Evolutionary conservation across 192 early-diverging fungal species (phyloP), one percentile per base, ranked within the genome.

Genomic region (Coemansia sp.): DNA sequence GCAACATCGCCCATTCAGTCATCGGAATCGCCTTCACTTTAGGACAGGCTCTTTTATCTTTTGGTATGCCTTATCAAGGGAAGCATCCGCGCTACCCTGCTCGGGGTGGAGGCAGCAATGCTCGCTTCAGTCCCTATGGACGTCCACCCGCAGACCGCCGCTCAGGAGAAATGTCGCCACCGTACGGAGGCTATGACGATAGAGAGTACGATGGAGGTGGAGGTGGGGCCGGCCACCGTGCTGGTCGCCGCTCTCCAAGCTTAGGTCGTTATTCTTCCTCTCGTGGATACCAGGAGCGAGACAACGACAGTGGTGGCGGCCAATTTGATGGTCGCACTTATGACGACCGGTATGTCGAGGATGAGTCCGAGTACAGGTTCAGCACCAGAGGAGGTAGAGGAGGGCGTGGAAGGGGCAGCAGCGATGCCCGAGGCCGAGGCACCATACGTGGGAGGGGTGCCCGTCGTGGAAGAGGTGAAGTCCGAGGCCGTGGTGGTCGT

Each of bases 311-410:
- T 33, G 51, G 1, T 27, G 41, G 31, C 20, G 47, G 62, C 29
- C 33, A 22, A 8, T 31, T 46, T 2, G 65, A 47, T n/a, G n/a
- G 51, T n/a, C 33, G 16, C 47, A 38, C 63, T 42, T 41, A 46
- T 64, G 20, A 11, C 41, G 33, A 44, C 9, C 41, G 63, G 8
- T 44, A 38, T 57, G 36, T 33, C 9, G 67, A 57, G 10, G 34
- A 36, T 40, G 41, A 40, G 20, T 63, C 51, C 64, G 71, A 49
- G 51, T 18, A 65, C 49, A 66, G 54, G 46, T 36, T 51, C 51
- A 66, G 64, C 18, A 43, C 42, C 31, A 70, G 74, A 41, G 70
- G 62, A 43, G 67, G 72, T 0, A 47, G 66, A 42, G 51, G 72
- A 51, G 68, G 67, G 11, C 63, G 51, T 22, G 55, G 42, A 11